These are phyloP conservation scores for Macrophomina tecta DNA, from an alignment of 2,329 filamentous ascomycete species.

Conservation along the genomic window DNA sequence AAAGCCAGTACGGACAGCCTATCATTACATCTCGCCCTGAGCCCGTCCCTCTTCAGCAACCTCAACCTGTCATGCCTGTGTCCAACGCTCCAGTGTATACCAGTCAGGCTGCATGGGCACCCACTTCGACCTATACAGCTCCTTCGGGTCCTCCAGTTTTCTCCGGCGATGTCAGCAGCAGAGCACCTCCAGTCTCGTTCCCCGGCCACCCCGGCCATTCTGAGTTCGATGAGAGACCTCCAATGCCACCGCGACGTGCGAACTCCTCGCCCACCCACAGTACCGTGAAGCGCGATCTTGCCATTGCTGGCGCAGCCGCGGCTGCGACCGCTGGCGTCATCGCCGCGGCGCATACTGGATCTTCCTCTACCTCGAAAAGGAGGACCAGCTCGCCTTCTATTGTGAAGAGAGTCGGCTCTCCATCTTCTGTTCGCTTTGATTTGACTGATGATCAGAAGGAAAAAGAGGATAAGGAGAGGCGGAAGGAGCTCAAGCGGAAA, in stretches of 20 bases:
- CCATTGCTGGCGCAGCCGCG: conserved; percentile 51
- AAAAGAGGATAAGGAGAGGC: conserved; percentile 51
- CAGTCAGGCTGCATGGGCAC: conserved; percentile 44
- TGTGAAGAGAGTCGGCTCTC: conserved; percentile 35
- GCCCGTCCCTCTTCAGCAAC: conserved; percentile 79
- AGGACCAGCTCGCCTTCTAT: conserved; percentile 15
- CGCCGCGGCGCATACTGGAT: conserved; percentile 1
- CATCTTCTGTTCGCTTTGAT: conserved; percentile 62
- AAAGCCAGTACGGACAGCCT: conserved; percentile 42
- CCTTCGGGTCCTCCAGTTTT: conserved; percentile 51
- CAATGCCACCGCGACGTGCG: conserved; percentile 46
- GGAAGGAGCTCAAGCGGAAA: conserved; percentile 39
- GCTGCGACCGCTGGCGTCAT: conserved; percentile 49
- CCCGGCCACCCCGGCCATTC: neutral
- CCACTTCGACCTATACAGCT: conserved; percentile 47
- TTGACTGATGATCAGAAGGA: conserved; percentile 62
- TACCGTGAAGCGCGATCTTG: conserved; percentile 49
- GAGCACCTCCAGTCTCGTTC: conserved; percentile 29
- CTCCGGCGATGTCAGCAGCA: conserved; percentile 34
- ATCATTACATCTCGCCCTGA: conserved; percentile 41
- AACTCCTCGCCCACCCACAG: conserved; percentile 55
- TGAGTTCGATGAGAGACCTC: conserved; percentile 31
- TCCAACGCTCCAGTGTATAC: conserved; percentile 68
- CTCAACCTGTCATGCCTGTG: conserved; percentile 77
- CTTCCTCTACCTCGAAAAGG: conserved; percentile 15